Evolutionary conservation across 768 basidiomycete species (phyloP).

Genomic region (Podaxis sp.): DNA sequence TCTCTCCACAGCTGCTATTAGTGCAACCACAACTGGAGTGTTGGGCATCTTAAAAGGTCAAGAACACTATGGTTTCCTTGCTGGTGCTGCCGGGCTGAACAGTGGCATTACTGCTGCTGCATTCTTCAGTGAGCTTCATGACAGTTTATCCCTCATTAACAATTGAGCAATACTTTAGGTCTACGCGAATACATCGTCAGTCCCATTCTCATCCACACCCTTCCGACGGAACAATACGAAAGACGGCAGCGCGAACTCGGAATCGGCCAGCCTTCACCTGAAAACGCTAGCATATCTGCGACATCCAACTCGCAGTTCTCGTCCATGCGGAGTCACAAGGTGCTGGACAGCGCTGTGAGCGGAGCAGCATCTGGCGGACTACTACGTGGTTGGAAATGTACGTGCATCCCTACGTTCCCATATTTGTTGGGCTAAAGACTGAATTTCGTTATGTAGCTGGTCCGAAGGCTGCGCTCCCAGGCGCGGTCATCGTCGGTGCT

Average conservation of each 20-base stretch:
- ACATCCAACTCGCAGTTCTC: constrained; percentile 33
- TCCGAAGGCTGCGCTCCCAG: constrained; percentile 48
- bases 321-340: constrained; percentile 44
- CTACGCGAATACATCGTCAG: constrained; percentile 73
- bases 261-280: constrained; percentile 13
- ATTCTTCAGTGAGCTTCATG: constrained; percentile 65
- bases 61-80: constrained; percentile 41
- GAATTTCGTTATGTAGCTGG: constrained; percentile 47
- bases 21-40: constrained; percentile 45
- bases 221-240: constrained; percentile 45
- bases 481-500: constrained; percentile 53
- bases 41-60: constrained; percentile 43
- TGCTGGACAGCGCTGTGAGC: constrained; percentile 71
- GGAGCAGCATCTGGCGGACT: constrained; percentile 66
- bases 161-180: constrained; percentile 34
- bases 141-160: not conserved
- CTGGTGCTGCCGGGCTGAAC: constrained; percentile 64
- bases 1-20: constrained; percentile 44
- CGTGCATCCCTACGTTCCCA: constrained; percentile 19
- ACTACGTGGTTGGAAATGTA: constrained; percentile 53
- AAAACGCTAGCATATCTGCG: constrained; percentile 22
- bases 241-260: constrained; percentile 31
- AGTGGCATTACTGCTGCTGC: constrained; percentile 65
- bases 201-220: constrained; percentile 47
- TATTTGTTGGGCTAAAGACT: not conserved